A percentile compares a stretch with the other conserved stretches of the same genome.
phyloP scores from a whole-genome alignment of 768 basidiomycete genomes.

The Suillus hirtellus region DNA sequence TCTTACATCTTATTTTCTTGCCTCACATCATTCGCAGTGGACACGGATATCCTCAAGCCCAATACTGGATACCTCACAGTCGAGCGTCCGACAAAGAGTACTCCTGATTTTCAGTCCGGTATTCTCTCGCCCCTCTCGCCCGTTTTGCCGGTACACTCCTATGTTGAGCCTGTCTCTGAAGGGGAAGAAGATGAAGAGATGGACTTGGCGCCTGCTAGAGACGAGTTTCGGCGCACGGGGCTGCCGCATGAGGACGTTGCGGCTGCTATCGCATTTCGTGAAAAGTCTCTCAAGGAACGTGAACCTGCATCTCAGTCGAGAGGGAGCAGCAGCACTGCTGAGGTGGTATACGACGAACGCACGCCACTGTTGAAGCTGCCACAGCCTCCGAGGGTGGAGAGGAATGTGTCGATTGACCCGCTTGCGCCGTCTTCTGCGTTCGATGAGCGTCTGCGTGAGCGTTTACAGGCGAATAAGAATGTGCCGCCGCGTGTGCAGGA shows the following conservation, averaged over 20 bases:
- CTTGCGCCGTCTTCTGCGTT: slow-evolving; percentile 81
- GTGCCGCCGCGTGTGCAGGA: slow-evolving; percentile 24
- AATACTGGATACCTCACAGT: slow-evolving; percentile 77
- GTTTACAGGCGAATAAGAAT: slow-evolving; percentile 43
- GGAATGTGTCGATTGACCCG: slow-evolving; percentile 74
- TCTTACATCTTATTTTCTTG: slow-evolving; percentile 1
- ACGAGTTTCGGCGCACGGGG: slow-evolving; percentile 83
- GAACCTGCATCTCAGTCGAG: slow-evolving; percentile 8
- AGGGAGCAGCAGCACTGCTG: slow-evolving; percentile 13
- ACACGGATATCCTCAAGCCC: slow-evolving; percentile 92
- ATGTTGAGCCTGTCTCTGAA: slow-evolving; percentile 91
- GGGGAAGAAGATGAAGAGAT: slow-evolving; percentile 89
- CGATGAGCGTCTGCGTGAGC: slow-evolving; percentile 78
- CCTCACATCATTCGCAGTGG: slow-evolving; percentile 55
- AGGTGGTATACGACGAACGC: slow-evolving; percentile 32
- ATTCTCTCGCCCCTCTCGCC: slow-evolving; percentile 30
- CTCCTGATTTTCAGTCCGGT: slow-evolving; percentile 43
- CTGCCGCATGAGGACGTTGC: slow-evolving; percentile 72
- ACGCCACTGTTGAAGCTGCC: slow-evolving; percentile 38
- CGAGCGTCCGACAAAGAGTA: slow-evolving; percentile 70
- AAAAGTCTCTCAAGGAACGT: slow-evolving; percentile 68
- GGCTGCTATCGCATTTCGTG: slow-evolving; percentile 85
- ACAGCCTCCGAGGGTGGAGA: slow-evolving; percentile 27
- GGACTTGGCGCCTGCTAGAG: slow-evolving; percentile 64
- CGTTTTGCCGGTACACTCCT: slow-evolving; percentile 38